A percentile compares a stretch with the other conserved stretches of the same genome.
Evolutionary conservation across 2,329 filamentous ascomycete species (phyloP).

Genomic region (Colletotrichum aenigma): DNA sequence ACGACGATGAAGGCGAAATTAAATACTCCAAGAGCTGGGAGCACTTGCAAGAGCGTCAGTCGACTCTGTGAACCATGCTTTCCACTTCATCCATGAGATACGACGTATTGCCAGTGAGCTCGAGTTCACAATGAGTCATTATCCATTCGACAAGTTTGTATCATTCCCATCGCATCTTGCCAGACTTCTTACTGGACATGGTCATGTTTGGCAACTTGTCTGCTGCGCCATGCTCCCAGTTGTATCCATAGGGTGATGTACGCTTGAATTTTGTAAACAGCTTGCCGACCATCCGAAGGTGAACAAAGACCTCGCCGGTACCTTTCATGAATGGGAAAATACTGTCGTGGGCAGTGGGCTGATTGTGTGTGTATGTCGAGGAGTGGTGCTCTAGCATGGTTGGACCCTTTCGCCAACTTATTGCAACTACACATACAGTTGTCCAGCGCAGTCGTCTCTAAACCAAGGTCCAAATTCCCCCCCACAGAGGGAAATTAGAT

Average conservation of each 20-base stretch:
- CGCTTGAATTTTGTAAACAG: not conserved
- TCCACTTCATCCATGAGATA: not conserved
- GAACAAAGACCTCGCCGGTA: not conserved
- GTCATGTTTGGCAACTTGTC: not conserved
- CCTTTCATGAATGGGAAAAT: not conserved
- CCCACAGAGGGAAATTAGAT: not conserved
- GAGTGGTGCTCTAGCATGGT: not conserved
- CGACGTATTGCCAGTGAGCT: not conserved
- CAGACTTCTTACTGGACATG: not conserved
- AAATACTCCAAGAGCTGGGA: not conserved
- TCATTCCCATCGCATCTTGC: not conserved
- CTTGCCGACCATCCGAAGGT: not conserved
- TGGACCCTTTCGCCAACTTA: not conserved
- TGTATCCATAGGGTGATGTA: not conserved
- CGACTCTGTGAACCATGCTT: not conserved
- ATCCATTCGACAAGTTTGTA: not conserved
- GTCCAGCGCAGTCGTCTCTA: not conserved
- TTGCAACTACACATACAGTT: not conserved
- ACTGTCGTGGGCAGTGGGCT: not conserved
- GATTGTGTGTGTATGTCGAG: not conserved
- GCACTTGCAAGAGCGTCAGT: not conserved
- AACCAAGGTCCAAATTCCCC: not conserved
- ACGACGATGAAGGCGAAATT: not conserved
- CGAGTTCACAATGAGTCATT: not conserved
- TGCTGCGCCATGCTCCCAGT: not conserved